phyloP scores from a whole-genome alignment of 2,329 filamentous ascomycete species.

The Diaporthe sp. region DNA sequence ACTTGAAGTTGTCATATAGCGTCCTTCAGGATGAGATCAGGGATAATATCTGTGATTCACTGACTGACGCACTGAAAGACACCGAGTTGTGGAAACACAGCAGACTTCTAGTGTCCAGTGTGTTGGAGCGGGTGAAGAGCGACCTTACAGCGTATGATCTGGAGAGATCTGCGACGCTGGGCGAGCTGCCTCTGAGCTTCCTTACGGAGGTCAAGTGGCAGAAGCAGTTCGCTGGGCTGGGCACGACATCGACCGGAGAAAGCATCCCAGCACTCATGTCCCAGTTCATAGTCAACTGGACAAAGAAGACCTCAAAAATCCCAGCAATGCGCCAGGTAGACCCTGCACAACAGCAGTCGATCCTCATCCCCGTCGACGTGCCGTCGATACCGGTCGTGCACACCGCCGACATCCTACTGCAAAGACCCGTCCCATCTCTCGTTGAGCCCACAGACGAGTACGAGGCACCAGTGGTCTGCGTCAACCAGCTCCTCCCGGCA shows the following conservation, averaged over 20 bases:
- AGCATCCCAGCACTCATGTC: constrained; percentile 50
- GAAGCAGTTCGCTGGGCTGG: constrained; percentile 65
- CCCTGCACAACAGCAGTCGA: constrained; percentile 66
- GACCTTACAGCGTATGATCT: constrained; percentile 65
- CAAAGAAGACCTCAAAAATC: constrained; percentile 52
- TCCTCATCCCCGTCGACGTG: constrained; percentile 91
- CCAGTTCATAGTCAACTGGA: constrained; percentile 56
- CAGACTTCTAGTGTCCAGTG: constrained; percentile 60
- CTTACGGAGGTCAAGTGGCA: constrained; percentile 63
- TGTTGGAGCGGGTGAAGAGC: constrained; percentile 60
- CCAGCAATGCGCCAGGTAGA: constrained; percentile 50
- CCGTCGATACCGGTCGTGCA: constrained; percentile 87
- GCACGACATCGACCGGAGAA: constrained; percentile 48
- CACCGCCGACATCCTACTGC: constrained; percentile 77
- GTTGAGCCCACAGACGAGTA: constrained; percentile 44
- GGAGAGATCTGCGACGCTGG: constrained; percentile 69
- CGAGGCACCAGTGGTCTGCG: constrained; percentile 62
- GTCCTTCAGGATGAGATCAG: constrained; percentile 83
- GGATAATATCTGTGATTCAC: constrained; percentile 59
- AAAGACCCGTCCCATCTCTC: constrained; percentile 52
- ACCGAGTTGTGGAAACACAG: constrained; percentile 61
- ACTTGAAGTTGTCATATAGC: constrained; percentile 81
- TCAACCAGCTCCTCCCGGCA: constrained; percentile 76
- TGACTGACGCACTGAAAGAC: constrained; percentile 57
- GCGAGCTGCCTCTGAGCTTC: constrained; percentile 64